These are phyloP conservation scores for Chlorella variabilis DNA, from an alignment of 163 green algal genomes.

Conservation along the genomic window DNA sequence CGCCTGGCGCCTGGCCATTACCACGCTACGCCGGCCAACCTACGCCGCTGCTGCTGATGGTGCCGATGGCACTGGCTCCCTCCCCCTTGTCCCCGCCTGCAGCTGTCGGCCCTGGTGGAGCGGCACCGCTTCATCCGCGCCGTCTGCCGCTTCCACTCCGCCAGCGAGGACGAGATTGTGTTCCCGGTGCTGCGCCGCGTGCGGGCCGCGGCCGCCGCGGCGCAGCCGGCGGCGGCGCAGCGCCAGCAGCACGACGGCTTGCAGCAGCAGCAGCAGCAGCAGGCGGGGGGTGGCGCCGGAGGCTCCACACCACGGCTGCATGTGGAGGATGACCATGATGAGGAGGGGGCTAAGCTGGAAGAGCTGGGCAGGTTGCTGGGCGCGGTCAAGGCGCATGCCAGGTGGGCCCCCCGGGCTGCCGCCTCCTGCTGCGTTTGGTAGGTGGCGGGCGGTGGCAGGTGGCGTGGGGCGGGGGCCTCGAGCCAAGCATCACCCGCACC, in stretches of 20 bases:
- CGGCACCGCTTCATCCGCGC: constrained; percentile 89
- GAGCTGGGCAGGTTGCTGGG: constrained; percentile 84
- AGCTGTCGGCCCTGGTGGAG: constrained; percentile 66
- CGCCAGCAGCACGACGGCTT: background rate
- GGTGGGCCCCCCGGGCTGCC: background rate
- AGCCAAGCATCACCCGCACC: too few relatives aligned
- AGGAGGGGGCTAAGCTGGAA: constrained; percentile 73
- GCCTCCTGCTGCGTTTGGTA: background rate
- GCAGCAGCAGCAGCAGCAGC: constrained; percentile 33
- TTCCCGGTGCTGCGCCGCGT: constrained; percentile 60
- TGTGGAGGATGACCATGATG: constrained; percentile 73
- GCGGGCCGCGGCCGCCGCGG: constrained; percentile 4
- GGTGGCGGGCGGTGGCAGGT: background rate
- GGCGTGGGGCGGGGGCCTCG: too few relatives aligned
- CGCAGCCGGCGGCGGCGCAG: background rate
- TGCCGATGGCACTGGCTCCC: too few relatives aligned
- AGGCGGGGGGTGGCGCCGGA: background rate
- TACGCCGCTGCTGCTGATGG: too few relatives aligned
- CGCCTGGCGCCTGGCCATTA: too few relatives aligned
- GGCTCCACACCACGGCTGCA: background rate
- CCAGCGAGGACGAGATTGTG: constrained; percentile 89
- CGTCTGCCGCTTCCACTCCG: constrained; percentile 92
- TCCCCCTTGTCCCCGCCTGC: too few relatives aligned
- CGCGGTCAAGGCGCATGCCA: constrained; percentile 73
- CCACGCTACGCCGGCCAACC: too few relatives aligned